Conservation (phyloP, 805 yeast species). For the Yarrowia divulgata region DNA sequence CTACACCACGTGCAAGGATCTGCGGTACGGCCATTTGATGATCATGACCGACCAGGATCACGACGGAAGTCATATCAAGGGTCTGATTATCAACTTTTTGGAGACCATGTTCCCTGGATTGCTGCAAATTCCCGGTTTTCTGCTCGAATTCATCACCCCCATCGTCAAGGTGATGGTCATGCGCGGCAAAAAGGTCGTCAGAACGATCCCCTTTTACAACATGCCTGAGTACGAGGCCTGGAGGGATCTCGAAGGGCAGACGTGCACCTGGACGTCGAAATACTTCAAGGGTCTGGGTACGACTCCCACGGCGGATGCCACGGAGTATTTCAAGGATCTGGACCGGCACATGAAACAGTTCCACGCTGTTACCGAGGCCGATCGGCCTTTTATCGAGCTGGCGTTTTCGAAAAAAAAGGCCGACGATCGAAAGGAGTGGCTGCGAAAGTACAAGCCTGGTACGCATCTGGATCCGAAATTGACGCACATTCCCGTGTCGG, state of each 20-base stretch:
- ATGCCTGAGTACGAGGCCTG: slow-evolving; percentile 96
- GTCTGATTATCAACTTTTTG: slow-evolving; percentile 88
- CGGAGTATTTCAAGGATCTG: slow-evolving; percentile 85
- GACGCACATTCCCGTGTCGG: slow-evolving; percentile 82
- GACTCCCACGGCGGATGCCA: slow-evolving; percentile 78
- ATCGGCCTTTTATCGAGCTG: slow-evolving; percentile 78
- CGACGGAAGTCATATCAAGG: slow-evolving; percentile 98
- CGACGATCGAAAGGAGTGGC: slow-evolving; percentile 97
- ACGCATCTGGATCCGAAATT: slow-evolving; percentile 85
- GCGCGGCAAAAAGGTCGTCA: slow-evolving; percentile 54
- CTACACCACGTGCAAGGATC: slow-evolving; percentile 72
- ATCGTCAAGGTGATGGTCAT: slow-evolving; percentile 87
- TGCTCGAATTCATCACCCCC: slow-evolving; percentile 94
- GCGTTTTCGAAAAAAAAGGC: slow-evolving; percentile 96
- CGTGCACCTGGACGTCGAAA: slow-evolving; percentile 86
- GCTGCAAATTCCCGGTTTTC: slow-evolving; percentile 86
- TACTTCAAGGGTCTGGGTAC: slow-evolving; percentile 99
- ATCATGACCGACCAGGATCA: slow-evolving; percentile 99
- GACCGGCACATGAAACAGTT: slow-evolving; percentile 87
- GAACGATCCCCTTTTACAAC: slow-evolving; percentile 77
- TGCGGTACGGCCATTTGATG: slow-evolving; percentile 96
- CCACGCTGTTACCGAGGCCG: slow-evolving; percentile 76
- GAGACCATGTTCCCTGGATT: slow-evolving; percentile 95
- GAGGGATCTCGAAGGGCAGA: slow-evolving; percentile 83
- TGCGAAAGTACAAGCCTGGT: slow-evolving; percentile 88